Evolutionary conservation across 306 rosid species (phyloP).

Genomic region (Cicer judaicum): DNA sequence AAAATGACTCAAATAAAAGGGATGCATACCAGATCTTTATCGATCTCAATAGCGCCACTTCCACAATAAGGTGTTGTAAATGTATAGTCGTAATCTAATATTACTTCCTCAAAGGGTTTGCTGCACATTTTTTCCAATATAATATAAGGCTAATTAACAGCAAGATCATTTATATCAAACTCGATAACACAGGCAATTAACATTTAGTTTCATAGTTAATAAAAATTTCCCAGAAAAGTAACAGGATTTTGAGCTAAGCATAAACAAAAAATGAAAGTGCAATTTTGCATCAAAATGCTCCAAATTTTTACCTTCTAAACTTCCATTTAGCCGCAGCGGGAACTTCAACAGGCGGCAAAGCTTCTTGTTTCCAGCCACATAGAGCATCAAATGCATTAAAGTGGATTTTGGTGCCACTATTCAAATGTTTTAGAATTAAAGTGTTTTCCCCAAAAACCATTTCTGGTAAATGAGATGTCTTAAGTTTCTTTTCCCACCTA

Average conservation of each 20-base stretch:
- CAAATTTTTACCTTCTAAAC: conserved; percentile 67
- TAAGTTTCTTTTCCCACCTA: conserved; percentile 91
- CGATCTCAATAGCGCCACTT: conserved; percentile 65
- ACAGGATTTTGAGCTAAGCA: conserved; percentile 2
- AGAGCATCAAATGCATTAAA: conserved; percentile 96
- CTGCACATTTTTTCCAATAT: conserved; percentile 58
- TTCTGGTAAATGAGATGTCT: conserved; percentile 89
- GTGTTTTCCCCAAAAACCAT: conserved; percentile 92
- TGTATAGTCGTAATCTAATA: conserved; percentile 93
- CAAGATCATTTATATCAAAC: conserved; percentile 27
- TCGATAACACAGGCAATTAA: conserved; percentile 4
- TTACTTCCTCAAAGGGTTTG: conserved; percentile 86
- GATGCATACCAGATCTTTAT: conserved; percentile 59
- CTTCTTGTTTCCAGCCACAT: conserved; percentile 92
- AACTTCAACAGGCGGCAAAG: conserved; percentile 93
- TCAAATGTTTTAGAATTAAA: conserved; percentile 68
- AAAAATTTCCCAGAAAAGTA: conserved; percentile 14
- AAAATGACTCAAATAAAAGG: conserved; percentile 14
- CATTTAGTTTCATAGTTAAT: conserved; percentile 17
- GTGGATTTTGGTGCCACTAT: conserved; percentile 72
- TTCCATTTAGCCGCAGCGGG: conserved; percentile 99
- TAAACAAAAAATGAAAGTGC: conserved; percentile 5
- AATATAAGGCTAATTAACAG: conserved; percentile 45
- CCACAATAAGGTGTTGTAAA: conserved; percentile 93
- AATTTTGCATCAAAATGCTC: conserved; percentile 13